Conservation (phyloP, 805 yeast genomes). For the Candida maris region DNA sequence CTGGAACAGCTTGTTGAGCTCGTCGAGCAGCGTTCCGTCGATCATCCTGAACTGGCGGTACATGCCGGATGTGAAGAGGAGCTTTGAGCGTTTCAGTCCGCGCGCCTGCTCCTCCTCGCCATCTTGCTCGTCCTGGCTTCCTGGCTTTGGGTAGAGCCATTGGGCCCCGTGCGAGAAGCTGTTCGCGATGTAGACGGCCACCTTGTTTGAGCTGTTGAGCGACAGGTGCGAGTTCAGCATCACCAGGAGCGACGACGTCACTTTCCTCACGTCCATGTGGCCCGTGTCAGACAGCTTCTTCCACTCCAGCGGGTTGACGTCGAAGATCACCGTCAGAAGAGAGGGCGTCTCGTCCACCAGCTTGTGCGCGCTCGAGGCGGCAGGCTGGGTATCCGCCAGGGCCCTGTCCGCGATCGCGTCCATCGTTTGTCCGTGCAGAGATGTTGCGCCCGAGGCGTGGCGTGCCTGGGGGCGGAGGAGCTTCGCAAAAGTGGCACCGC, state of each 20-base stretch:
- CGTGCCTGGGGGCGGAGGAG: too few species aligned
- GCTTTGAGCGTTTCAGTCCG: slow-evolving; percentile 10
- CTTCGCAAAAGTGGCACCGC: too few species aligned
- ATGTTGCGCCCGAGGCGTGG: too few species aligned
- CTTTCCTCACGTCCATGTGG: slow-evolving; percentile 51
- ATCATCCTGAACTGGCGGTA: slow-evolving; percentile 80
- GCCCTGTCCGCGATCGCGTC: slow-evolving; percentile 65
- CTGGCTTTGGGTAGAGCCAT: slow-evolving; percentile 59
- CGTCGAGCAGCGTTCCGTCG: slow-evolving; percentile 67
- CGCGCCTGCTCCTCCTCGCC: slow-evolving; percentile 3
- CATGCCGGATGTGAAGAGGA: slow-evolving; percentile 56
- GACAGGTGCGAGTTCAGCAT: slow-evolving; percentile 86
- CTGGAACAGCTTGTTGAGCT: slow-evolving; percentile 46
- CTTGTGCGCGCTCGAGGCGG: slow-evolving; percentile 14
- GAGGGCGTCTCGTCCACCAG: slow-evolving; percentile 70
- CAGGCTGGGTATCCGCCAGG: slow-evolving; percentile 33
- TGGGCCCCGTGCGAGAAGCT: slow-evolving; percentile 53
- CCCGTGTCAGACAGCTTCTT: slow-evolving; percentile 36
- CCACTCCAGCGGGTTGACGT: slow-evolving; percentile 75
- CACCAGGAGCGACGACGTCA: slow-evolving; percentile 64
- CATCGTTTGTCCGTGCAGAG: too few species aligned
- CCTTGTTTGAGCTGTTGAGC: slow-evolving; percentile 76
- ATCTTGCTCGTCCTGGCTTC: slow-evolving; percentile 10
- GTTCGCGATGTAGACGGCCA: slow-evolving; percentile 76
- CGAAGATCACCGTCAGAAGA: slow-evolving; percentile 71